Percentiles rank a stretch among this genome's conserved stretches.
Conservation (phyloP, 192 early-diverging fungal species). For the Mortierella claussenii region DNA sequence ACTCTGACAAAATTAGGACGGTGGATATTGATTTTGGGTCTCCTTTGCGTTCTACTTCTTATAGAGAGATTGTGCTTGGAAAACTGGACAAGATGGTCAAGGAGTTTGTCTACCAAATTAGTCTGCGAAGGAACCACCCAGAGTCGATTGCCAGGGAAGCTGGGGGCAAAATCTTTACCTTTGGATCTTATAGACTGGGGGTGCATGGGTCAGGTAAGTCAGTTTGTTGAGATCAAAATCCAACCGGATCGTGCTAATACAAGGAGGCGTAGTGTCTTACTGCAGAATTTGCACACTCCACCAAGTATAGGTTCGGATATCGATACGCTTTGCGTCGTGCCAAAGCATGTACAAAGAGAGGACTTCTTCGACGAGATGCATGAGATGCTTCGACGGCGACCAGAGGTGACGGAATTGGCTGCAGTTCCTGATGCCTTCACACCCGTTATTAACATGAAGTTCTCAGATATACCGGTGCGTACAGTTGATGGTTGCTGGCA, state of each 20-base stretch:
- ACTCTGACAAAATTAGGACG: background rate
- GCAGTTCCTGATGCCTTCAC: slow-evolving; percentile 93
- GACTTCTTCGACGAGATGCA: slow-evolving; percentile 94
- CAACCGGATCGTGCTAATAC: too few relatives aligned
- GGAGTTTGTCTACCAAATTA: slow-evolving; percentile 89
- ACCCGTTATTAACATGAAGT: slow-evolving; percentile 95
- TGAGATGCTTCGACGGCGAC: slow-evolving; percentile 81
- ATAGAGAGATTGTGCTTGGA: slow-evolving; percentile 87
- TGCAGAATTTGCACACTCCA: too few relatives aligned
- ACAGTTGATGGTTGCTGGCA: too few relatives aligned
- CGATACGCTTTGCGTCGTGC: slow-evolving; percentile 96
- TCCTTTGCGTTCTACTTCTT: background rate
- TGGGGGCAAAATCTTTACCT: slow-evolving; percentile 97
- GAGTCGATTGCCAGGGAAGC: slow-evolving; percentile 87
- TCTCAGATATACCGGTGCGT: slow-evolving; percentile 90
- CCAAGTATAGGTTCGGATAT: slow-evolving; percentile 98
- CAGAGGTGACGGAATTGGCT: slow-evolving; percentile 89
- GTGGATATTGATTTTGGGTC: background rate
- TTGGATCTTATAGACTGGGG: slow-evolving; percentile 95
- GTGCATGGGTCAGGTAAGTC: slow-evolving; percentile 88
- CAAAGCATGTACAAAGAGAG: slow-evolving; percentile 87
- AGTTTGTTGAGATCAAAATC: background rate
- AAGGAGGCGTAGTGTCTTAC: too few relatives aligned
- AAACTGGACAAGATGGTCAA: slow-evolving; percentile 90
- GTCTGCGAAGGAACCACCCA: slow-evolving; percentile 76